Conservation (phyloP, 78 protist genomes). For the Capsaspora owczarzaki region DNA sequence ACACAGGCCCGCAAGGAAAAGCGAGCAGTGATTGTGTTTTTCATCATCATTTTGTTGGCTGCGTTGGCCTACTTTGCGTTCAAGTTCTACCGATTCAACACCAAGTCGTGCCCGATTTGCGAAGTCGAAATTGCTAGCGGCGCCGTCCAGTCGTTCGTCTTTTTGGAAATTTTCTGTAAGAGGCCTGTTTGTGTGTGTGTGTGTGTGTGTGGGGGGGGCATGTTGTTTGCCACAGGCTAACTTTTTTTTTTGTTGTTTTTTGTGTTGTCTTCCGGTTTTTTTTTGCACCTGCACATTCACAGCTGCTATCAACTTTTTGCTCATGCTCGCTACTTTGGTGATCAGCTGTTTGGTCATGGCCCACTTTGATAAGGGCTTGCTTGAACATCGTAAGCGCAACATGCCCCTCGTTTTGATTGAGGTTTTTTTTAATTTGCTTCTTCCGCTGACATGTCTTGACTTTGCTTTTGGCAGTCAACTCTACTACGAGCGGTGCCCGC, state of each 20-base stretch:
- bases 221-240: too few relatives aligned
- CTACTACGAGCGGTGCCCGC: too few relatives aligned
- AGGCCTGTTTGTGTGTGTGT: not conserved
- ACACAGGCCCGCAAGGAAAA: not conserved
- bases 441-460: too few relatives aligned
- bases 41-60: not conserved
- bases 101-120: not conserved
- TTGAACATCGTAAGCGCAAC: not conserved
- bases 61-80: not conserved
- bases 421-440: too few relatives aligned
- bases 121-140: too few relatives aligned
- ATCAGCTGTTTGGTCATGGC: not conserved
- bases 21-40: not conserved
- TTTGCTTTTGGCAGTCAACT: too few relatives aligned
- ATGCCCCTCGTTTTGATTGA: not conserved
- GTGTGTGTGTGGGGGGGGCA: too few relatives aligned
- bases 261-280: not conserved
- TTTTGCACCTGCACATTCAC: not conserved
- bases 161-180: not conserved
- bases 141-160: not conserved
- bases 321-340: not conserved
- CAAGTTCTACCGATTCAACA: not conserved
- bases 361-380: not conserved
- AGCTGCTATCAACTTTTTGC: not conserved
- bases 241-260: too few relatives aligned